Percentiles rank a stretch among this genome's conserved stretches.
phyloP scores from a whole-genome alignment of 2,329 filamentous ascomycete species.

The Paraconiothyrium brasiliense region DNA sequence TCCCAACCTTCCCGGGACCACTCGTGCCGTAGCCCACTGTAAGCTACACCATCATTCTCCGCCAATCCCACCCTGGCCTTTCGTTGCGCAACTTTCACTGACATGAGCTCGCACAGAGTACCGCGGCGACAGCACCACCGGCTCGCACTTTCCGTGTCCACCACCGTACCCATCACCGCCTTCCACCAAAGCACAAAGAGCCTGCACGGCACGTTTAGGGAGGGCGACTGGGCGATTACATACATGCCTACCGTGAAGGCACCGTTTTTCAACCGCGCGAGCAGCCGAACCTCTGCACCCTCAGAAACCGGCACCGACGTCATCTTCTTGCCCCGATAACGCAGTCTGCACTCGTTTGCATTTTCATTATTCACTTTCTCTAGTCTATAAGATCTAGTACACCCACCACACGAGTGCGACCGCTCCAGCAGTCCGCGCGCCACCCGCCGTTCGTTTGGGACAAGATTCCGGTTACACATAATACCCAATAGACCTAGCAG shows the following conservation, averaged over 20 bases:
- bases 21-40: constrained; percentile 16
- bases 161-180: not conserved
- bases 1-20: constrained; percentile 19
- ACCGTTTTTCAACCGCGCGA: constrained; percentile 26
- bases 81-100: not conserved
- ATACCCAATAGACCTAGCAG: constrained; percentile 19
- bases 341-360: constrained; percentile 18
- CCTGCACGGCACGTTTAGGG: constrained; percentile 34
- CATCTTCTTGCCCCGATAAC: constrained; percentile 40
- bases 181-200: constrained; percentile 15
- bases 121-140: not conserved
- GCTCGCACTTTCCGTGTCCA: constrained; percentile 10
- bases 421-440: not conserved
- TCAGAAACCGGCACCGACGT: constrained; percentile 32
- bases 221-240: constrained; percentile 61
- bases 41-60: constrained; percentile 17
- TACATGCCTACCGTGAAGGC: constrained; percentile 55
- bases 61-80: not conserved
- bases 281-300: constrained; percentile 29
- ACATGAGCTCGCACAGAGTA: not conserved
- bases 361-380: constrained; percentile 13
- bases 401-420: constrained; percentile 7
- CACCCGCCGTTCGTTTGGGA: not conserved
- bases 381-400: constrained; percentile 6
- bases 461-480: not conserved